Conservation (phyloP, 1,284 basidiomycete genomes). For the Ceratobasidium sp. region DNA sequence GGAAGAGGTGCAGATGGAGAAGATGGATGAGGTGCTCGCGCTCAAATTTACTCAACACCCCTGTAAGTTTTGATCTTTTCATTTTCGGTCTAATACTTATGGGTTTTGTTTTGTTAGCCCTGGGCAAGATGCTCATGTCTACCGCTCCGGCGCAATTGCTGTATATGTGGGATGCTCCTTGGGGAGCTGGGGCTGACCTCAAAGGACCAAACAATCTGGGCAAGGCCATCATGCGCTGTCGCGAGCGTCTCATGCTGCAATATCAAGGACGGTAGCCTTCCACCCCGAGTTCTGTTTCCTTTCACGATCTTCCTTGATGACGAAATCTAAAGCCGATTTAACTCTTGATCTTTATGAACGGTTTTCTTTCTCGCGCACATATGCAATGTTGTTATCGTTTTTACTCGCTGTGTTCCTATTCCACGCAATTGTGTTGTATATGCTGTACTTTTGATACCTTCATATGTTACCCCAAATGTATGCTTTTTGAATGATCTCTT, state of each 20-base stretch:
- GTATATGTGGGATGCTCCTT: slow-evolving; percentile 62
- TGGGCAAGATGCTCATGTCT: slow-evolving; percentile 46
- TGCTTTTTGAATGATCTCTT: not conserved
- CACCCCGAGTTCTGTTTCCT: not conserved
- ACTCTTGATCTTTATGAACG: slow-evolving; percentile 28
- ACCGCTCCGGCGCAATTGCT: slow-evolving; percentile 46
- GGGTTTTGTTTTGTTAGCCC: slow-evolving; percentile 55
- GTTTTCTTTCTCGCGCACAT: slow-evolving; percentile 37
- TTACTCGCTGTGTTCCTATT: slow-evolving; percentile 29
- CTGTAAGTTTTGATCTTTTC: slow-evolving; percentile 48
- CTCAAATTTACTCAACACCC: slow-evolving; percentile 74
- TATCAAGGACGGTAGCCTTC: slow-evolving; percentile 18
- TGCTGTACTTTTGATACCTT: slow-evolving; percentile 35
- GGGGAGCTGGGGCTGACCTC: slow-evolving; percentile 67
- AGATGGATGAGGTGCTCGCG: slow-evolving; percentile 72
- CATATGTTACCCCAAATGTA: slow-evolving; percentile 29
- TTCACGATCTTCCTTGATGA: slow-evolving; percentile 30
- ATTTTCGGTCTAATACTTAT: not conserved
- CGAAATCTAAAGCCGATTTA: slow-evolving; percentile 39
- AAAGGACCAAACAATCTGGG: slow-evolving; percentile 73
- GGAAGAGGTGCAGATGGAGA: slow-evolving; percentile 64
- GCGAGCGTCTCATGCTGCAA: slow-evolving; percentile 49
- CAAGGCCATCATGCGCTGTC: slow-evolving; percentile 66
- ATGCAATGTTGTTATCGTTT: slow-evolving; percentile 22
- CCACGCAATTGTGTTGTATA: slow-evolving; percentile 40